These are phyloP conservation scores for Neurospora sp. DNA, from an alignment of 495 filamentous ascomycete species.

Conservation along the genomic window DNA sequence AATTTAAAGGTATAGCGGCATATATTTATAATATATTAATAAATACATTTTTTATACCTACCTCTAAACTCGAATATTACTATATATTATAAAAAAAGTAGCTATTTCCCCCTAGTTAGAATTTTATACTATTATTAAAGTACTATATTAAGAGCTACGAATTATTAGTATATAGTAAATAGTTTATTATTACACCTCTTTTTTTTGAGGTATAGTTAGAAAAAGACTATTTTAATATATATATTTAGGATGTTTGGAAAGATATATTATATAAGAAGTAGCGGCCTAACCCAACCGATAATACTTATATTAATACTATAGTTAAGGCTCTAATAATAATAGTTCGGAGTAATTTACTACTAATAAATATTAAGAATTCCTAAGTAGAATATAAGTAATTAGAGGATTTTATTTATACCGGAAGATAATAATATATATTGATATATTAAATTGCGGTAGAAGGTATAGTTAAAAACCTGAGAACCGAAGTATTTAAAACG, in stretches of 20 bases:
- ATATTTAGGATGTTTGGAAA: not conserved
- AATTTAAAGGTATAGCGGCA: no score
- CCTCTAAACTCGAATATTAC: no score
- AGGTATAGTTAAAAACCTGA: no score
- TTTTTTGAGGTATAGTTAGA: not conserved
- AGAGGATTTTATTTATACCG: no score
- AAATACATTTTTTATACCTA: no score
- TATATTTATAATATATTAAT: no score
- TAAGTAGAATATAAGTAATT: not conserved
- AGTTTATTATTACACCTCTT: not conserved
- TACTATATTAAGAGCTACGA: not conserved
- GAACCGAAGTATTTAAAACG: no score
- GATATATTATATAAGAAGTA: not conserved
- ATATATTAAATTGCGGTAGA: no score
- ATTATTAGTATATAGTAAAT: not conserved
- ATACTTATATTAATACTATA: not conserved
- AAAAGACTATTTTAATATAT: not conserved
- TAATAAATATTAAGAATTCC: not conserved
- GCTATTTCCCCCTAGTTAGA: not conserved
- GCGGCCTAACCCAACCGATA: no score
- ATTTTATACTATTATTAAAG: not conserved
- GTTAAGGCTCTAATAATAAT: not conserved
- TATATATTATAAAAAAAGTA: not conserved
- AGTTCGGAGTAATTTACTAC: not conserved
- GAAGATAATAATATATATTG: no score